Evolutionary conservation across 441 rosid species (phyloP), one percentile per base, ranked within the genome.

Genomic region (Aquilaria agallochum): DNA sequence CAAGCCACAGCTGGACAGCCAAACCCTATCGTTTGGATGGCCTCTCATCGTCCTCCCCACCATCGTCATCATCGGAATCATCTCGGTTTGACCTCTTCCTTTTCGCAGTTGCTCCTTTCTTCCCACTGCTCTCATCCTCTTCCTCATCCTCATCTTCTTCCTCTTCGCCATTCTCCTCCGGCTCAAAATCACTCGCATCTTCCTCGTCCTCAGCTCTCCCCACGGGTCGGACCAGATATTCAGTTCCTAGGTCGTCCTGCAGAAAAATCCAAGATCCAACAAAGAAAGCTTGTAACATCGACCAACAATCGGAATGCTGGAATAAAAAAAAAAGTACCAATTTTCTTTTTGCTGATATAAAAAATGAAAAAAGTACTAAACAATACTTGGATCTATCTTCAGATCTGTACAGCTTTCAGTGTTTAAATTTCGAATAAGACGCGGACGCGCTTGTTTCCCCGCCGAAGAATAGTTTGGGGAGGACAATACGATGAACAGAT

Each of bases 141-240:
- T 58, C 80, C 8, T 72, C 80, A 32, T 69, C 78, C 6, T 75
- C 78, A 5, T 42, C 27, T 1, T 85, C 91, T 1, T 89, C 86
- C 0, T 80, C 95, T 15, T 78, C 84, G 0, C 78, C 88, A 11
- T 83, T 80, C 71, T 84, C 96, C 60, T 77, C 88, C 0, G 90
- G 96, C 45, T 88, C 89, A 12, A 92, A 88, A 65, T 90, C 96
- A 60, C 98, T 89, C 3, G 90, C 95, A 42, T 92, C 93, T 65
- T 84, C 98, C 73, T 92, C 94, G 2, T 90, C 96, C 64, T 88
- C 96, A 5, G 88, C 78, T 15, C 68, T 85, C 48, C 70, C 90
- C 15, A 90, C 83, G 3, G 98, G 97, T 56, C 70, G 83, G 34
- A 90, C 89, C 2, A 90, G 82, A 65, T 77, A 88, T 60, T 93